A percentile compares a stretch with the other conserved stretches of the same genome.
Evolutionary conservation across 2,329 filamentous ascomycete genomes (phyloP).

Genomic region (Raffaelea albimanens): DNA sequence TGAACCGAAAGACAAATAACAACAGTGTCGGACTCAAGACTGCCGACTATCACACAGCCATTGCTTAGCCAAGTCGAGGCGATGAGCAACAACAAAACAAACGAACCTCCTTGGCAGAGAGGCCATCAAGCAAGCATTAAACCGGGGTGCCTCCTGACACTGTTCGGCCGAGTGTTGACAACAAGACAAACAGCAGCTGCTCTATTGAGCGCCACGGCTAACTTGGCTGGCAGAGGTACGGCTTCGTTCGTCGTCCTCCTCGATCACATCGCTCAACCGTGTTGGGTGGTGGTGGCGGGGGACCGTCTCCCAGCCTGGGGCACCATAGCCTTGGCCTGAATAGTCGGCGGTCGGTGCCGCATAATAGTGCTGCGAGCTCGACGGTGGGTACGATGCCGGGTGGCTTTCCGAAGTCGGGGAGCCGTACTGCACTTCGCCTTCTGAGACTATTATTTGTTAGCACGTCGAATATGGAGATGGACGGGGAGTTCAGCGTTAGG

Average conservation of each 20-base stretch:
- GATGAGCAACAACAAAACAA: too few species aligned
- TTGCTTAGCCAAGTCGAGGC: too few species aligned
- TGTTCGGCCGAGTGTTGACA: background rate
- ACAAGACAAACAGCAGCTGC: too few species aligned
- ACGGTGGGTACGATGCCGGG: slow-evolving; percentile 22
- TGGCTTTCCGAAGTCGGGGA: slow-evolving; percentile 32
- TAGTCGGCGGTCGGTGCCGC: slow-evolving; percentile 45
- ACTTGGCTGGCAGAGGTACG: slow-evolving; percentile 61
- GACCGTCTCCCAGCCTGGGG: slow-evolving; percentile 60
- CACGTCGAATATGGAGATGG: too few species aligned
- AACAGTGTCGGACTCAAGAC: too few species aligned
- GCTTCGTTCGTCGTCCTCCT: slow-evolving; percentile 75
- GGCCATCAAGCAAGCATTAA: background rate
- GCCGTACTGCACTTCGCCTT: slow-evolving; percentile 48
- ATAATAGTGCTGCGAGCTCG: slow-evolving; percentile 34
- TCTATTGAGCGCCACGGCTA: slow-evolving; percentile 29
- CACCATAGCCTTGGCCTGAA: slow-evolving; percentile 54
- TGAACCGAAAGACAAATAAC: too few species aligned
- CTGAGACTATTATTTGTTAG: slow-evolving; percentile 19
- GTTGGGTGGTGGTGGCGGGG: slow-evolving; percentile 81
- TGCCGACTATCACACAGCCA: too few species aligned
- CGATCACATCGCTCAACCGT: slow-evolving; percentile 76
- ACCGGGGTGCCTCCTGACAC: background rate
- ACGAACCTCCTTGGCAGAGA: too few species aligned
- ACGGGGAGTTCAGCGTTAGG: background rate